Evolutionary conservation across 768 basidiomycete genomes (phyloP).

Genomic region (Pulveroboletus sp.): DNA sequence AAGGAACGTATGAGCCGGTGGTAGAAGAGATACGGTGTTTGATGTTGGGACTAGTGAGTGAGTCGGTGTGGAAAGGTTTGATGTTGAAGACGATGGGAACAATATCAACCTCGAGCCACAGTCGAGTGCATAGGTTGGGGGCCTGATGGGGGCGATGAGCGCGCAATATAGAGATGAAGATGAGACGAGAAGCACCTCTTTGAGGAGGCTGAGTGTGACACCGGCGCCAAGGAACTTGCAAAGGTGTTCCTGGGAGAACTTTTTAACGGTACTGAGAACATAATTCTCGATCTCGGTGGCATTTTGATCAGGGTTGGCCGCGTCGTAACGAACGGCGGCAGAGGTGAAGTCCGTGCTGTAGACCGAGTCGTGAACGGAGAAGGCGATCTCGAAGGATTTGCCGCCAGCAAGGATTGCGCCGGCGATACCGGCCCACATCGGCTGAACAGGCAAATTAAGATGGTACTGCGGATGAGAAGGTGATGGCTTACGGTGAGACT

Average conservation of each 20-base stretch:
- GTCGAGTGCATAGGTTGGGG: constrained; percentile 80
- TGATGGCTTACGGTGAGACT: constrained; percentile 59
- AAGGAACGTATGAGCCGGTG: constrained; percentile 73
- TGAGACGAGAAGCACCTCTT: constrained; percentile 47
- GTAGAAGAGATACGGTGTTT: constrained; percentile 83
- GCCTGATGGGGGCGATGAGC: constrained; percentile 39
- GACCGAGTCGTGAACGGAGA: constrained; percentile 83
- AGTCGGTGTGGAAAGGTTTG: constrained; percentile 80
- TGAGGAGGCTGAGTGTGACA: constrained; percentile 66
- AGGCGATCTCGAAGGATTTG: constrained; percentile 64
- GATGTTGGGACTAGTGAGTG: constrained; percentile 71
- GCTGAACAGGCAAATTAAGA: constrained; percentile 41
- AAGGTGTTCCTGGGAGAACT: constrained; percentile 72
- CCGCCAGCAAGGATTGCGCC: constrained; percentile 59
- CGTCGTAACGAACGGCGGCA: constrained; percentile 47
- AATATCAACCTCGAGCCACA: constrained; percentile 82
- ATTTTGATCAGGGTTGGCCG: constrained; percentile 52
- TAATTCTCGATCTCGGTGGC: constrained; percentile 60
- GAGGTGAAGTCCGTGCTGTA: constrained; percentile 81
- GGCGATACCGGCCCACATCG: constrained; percentile 86
- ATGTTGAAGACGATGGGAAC: constrained; percentile 86
- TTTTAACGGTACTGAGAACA: constrained; percentile 61
- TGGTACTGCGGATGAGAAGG: not conserved
- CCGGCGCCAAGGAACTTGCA: constrained; percentile 88
- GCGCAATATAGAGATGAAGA: constrained; percentile 8